Base-by-base conservation (phyloP, 345 rosid genomes). In the Erodium maritimum region DNA sequence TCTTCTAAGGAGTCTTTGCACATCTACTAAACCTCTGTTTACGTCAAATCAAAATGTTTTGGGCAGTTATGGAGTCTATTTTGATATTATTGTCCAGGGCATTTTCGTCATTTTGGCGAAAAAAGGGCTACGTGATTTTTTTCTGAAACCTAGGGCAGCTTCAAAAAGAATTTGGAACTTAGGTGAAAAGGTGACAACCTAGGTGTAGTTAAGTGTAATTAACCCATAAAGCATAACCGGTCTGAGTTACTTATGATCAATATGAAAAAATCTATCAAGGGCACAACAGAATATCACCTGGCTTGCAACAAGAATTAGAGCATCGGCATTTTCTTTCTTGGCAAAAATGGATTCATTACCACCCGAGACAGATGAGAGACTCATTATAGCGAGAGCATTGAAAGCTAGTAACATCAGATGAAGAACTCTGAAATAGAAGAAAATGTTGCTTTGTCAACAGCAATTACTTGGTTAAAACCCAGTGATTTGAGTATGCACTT, bases 301-400 rank as follows among this genome's bases (percentile, higher is more conserved):
- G 76, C 96, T 91, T 61, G 96, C 77, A 50, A 86, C 87, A 23
- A 91, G 84, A 61, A 88, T 58, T 51, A 78, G 81, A 57, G 95
- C 96, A 25, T 50, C 62, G 23, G 70, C 74, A 72, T 91, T 91
- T 73, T 77, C 90, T 77, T 82, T 77, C 75, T 73, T 70, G 25
- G 81, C 62, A 61, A 80, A 84, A 65, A 69, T 65, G 23, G 85
- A 81, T 50, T 62, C 75, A 62, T 57, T 54, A 59, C 71, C 78
- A 52, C 83, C 91, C 50, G 83, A 69, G 67, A 74, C 65, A 55
- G 75, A 61, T 37, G 91, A 74, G 53, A 82, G 71, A 69, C 78
- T 73, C 67, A 58, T 71, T 69, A 91, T 33, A 19, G 85, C 72
- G 25, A 86, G 20, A 66, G 71, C 62, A 61, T 91, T 88, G 66